Conservation (phyloP, 2,329 filamentous ascomycete species). For the Lecanosticta acicola region DNA sequence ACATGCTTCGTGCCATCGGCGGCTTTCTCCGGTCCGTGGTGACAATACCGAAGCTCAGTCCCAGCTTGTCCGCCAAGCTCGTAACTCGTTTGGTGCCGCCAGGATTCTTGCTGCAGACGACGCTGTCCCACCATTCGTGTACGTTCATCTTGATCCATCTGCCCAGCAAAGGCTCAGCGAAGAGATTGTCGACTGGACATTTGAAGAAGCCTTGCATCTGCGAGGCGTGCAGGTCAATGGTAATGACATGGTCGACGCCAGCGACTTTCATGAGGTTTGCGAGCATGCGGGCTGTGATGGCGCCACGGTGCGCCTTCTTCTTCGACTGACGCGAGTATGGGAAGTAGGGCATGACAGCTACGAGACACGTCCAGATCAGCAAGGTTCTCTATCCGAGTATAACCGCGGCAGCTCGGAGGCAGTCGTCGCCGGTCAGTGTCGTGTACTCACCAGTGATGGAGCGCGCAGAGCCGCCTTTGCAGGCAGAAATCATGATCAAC, state of each 20-base stretch:
- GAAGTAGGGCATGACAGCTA: constrained; percentile 88
- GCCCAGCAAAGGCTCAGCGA: constrained; percentile 90
- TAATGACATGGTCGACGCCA: constrained; percentile 95
- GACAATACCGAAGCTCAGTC: constrained; percentile 96
- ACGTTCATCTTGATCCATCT: constrained; percentile 93
- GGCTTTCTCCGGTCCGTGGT: constrained; percentile 66
- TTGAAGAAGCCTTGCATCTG: constrained; percentile 99
- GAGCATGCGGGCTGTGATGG: constrained; percentile 94
- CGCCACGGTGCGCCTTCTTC: constrained; percentile 94
- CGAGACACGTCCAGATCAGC: neutral
- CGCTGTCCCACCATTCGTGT: constrained; percentile 78
- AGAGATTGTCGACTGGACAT: constrained; percentile 94
- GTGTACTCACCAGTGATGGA: constrained; percentile 77
- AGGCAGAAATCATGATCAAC: constrained; percentile 97
- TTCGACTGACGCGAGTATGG: constrained; percentile 99
- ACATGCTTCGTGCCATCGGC: constrained; percentile 54
- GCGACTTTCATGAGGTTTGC: constrained; percentile 91
- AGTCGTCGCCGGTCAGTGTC: neutral
- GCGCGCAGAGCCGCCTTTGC: constrained; percentile 94
- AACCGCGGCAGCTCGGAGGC: neutral
- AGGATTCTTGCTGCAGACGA: constrained; percentile 97
- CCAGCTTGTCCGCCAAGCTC: constrained; percentile 87
- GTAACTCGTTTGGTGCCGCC: constrained; percentile 96
- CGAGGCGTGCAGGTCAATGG: constrained; percentile 83
- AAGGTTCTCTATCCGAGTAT: neutral